phyloP scores from a whole-genome alignment of 73 alveolate genomes.

The Loxodes magnus region DNA sequence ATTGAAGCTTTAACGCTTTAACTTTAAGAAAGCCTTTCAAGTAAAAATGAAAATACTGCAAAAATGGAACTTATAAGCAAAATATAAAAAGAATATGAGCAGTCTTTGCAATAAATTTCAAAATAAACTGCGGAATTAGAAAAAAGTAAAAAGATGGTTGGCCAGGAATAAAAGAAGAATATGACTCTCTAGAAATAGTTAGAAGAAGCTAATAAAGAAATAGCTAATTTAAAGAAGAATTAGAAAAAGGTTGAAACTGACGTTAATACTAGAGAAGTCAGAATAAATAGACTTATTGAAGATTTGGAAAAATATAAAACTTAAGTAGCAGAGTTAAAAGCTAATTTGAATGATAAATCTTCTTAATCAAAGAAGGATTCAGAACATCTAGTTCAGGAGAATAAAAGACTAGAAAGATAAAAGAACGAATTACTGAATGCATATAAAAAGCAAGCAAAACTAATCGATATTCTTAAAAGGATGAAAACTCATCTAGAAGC shows the following conservation, averaged over 20 bases:
- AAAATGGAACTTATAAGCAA: conserved; percentile 28
- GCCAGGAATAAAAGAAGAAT: conserved; percentile 44
- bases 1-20: conserved; percentile 70
- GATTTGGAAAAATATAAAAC: conserved; percentile 66
- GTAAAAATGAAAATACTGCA: conserved; percentile 36
- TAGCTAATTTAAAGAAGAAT: conserved; percentile 49
- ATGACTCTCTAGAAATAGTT: conserved; percentile 40
- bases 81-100: conserved; percentile 29
- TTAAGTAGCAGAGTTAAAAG: conserved; percentile 59
- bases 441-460: conserved; percentile 75
- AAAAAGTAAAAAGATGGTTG: conserved; percentile 34
- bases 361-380: conserved; percentile 61
- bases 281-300: conserved; percentile 69
- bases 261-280: conserved; percentile 58
- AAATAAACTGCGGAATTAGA: conserved; percentile 29
- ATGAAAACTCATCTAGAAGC: conserved; percentile 83
- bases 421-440: conserved; percentile 76
- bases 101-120: conserved; percentile 35
- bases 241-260: conserved; percentile 56
- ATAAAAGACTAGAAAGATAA: conserved; percentile 77
- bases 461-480: conserved; percentile 73
- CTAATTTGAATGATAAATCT: conserved; percentile 44
- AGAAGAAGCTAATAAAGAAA: conserved; percentile 43
- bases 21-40: conserved; percentile 55
- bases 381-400: conserved; percentile 74